Evolutionary conservation across 2,329 filamentous ascomycete genomes (phyloP), one percentile per base, ranked within the genome.

Genomic region (Penicillium oxalicum): DNA sequence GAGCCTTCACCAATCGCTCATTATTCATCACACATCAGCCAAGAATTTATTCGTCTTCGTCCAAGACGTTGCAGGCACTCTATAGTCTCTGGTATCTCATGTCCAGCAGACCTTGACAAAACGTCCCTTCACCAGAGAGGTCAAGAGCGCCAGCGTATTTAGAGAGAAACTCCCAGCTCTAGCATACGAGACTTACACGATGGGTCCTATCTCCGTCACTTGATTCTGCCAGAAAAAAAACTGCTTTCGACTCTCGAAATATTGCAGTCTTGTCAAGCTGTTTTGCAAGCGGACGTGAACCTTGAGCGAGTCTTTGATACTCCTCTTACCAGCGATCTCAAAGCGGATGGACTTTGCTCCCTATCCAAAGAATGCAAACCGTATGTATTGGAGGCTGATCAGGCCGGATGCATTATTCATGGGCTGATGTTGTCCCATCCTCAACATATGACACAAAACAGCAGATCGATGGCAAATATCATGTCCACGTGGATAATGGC

Each of bases 281-380:
- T 43, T 32, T 38, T 48, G 34, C 45, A 48, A 43, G 45, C 39
- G 18, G 45, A 35, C 24, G 34, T 43, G 25, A 43, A 43, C 40
- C 27, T 48, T 27, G 39, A 38, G 34, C 45, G 33, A 38, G 12
- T 48, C 11, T 48, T 48, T 32, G 32, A 26, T 5, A 27, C 43
- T 43, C 45, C 45, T 13, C 45, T 48, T 44, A 33, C 25, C 34
- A 48, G 45, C 24, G 45, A 48, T 33, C 32, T 29, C 11, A 48
- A 48, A 43, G 45, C 40, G 18, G 39, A 33, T 26, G 26, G 40
- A 13, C 24, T 48, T 43, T 34, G 45, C 33, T 24, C 39, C 9
- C 40, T 48, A 27, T 47, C 43, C 27, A 48, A 39, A 33, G 29
- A 24, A 29, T 36, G 18, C 25, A 26, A 38, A 13, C 45, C 45